Percentiles rank a stretch among this genome's conserved stretches.
phyloP scores from a whole-genome alignment of 331 rosid species.

The Acacia concinna region DNA sequence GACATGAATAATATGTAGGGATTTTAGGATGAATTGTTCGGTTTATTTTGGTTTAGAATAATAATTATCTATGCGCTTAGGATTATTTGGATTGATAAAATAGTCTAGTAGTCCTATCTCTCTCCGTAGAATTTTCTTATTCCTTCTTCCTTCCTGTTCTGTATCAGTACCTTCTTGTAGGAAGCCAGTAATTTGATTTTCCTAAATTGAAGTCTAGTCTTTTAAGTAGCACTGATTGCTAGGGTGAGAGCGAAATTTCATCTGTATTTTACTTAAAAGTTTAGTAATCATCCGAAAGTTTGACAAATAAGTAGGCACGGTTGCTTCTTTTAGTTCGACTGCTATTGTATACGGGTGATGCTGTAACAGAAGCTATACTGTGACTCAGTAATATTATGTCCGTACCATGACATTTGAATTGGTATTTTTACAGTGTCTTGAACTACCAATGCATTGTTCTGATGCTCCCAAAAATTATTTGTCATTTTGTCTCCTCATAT shows the following conservation, averaged over 20 bases:
- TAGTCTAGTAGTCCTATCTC: not conserved
- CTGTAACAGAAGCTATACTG: not conserved
- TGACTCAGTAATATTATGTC: not conserved
- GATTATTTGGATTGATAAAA: not conserved
- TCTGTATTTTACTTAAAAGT: constrained; percentile 9
- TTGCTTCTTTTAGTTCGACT: constrained; percentile 16
- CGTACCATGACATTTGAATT: not conserved
- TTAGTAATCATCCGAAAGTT: constrained; percentile 12
- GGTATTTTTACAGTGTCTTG: not conserved
- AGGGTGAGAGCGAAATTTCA: not conserved
- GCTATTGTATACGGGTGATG: not conserved
- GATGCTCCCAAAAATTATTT: not conserved
- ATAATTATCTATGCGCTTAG: not conserved
- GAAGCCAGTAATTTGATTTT: constrained; percentile 13
- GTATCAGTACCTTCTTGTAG: constrained; percentile 22
- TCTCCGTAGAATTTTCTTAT: not conserved
- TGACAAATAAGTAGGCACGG: not conserved
- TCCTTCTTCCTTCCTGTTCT: not conserved
- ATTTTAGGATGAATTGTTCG: not conserved
- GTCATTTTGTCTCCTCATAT: not conserved
- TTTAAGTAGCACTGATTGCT: not conserved
- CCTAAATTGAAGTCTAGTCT: not conserved
- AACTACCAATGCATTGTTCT: not conserved
- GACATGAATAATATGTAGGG: not conserved
- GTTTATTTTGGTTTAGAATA: not conserved